Base-by-base conservation (phyloP, 371 early-diverging fungal genomes). In the Chytridium lagenaria region DNA sequence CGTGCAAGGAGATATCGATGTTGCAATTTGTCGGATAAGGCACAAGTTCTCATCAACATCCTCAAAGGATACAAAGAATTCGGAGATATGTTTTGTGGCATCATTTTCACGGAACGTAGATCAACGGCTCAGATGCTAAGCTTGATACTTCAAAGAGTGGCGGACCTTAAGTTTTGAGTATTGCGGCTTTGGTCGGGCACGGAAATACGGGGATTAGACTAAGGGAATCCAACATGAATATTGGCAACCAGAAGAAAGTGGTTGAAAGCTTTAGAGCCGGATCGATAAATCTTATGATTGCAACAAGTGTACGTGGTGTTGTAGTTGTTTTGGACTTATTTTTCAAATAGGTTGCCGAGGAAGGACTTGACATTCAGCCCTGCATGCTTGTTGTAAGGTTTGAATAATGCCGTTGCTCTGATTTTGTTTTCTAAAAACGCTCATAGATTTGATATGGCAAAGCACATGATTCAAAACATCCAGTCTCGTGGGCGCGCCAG, bases 401-500 rank as follows among this genome's bases (percentile, higher is more conserved):
- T 59, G 78, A 59, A 5, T 23, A 61, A 3, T 61, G 63, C 26
- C 23, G 7, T 38, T 77, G 69, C 37, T 66, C 3, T 40, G 49
- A 7, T 40, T 38, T 15, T 10, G 73, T 69, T 71, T 49, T 68
- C 52, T 75, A 76, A 52, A 28, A 70, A 40, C 69, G 73, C 40
- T 50, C 63, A 1, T 72, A 88, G 92, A 52, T 97, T 95, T 78
- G 95, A 95, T 50, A 86, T 91, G 64, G 88, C 89, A 40, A 72
- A 83, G 3, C 91, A 91, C 0, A 81, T 92, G 1, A 92, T 90
- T 38, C 85, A 88, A 37, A 92, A 94, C 75, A 94, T 97, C 10
- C 97, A 98, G 77, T 94, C 96, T 5, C 89, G 97, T n/a, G 98
- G 98, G 1, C 86, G 98, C n/a, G 98, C 97, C 0, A 85, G 98